Base-by-base conservation (phyloP, 257 asterid species). In the Anisodus tanguticus region DNA sequence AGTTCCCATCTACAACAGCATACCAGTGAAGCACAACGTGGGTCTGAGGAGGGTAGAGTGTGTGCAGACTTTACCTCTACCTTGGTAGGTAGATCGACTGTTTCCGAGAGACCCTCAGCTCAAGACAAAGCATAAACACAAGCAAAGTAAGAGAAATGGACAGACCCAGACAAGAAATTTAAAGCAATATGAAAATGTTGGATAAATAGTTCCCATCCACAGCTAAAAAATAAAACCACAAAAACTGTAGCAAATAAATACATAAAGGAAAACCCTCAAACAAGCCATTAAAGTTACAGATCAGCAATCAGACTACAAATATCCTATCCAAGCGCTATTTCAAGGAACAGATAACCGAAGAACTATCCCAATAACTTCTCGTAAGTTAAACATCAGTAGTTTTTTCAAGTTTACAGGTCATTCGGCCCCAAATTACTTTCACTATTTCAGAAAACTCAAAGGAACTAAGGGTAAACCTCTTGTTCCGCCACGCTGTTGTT, bases 401-500 rank as follows among this genome's bases (percentile, higher is more conserved):
- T 8, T 39, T 19, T 74, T 11, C 1, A 71, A 45, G 9, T 74
- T 47, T 53, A 19, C 8, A 74, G 49, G 80, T 74, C 15, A 71
- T 71, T 67, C 0, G 1, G 39, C 58, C 9, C 60, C 80, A 19
- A 47, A 49, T 74, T 49, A 74, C 49, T 74, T 49, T 47, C n/a
- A 47, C 37, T 9, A 71, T 45, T 74, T 74, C 41, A 74, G 12
- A 49, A 11, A 74, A 49, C 19, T 74, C 43, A 1, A 72, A 74
- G 80, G 80, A 74, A 74, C n/a, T 74, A 49, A 39, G 80, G 74
- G 63, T 85, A 37, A 37, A 94, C 98, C 98, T 94, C 96, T 85
- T 93, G 87, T 87, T 90, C 97, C 9, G 90, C 90, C 58, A 93
- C 96, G 85, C 98, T 94, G 88, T 91, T 93, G 88, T 93, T 94